Evolutionary conservation across 495 filamentous ascomycete species (phyloP).

Genomic region (Penicillium parvum): DNA sequence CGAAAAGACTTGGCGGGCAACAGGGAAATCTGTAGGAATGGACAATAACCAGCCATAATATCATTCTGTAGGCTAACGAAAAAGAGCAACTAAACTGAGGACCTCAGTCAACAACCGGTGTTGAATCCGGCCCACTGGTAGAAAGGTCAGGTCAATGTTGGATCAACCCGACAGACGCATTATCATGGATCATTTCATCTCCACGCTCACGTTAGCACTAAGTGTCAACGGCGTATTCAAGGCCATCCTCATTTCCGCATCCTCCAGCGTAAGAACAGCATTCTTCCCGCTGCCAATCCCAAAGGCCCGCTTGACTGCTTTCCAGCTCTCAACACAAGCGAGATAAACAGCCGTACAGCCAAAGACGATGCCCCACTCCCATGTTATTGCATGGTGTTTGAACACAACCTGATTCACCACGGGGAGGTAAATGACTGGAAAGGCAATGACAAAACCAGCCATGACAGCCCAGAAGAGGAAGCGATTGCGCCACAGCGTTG

Average conservation of each 20-base stretch:
- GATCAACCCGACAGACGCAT: neutral
- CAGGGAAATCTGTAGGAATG: too few relatives aligned
- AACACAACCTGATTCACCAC: slow-evolving; percentile 64
- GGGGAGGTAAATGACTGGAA: slow-evolving; percentile 71
- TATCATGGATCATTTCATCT: slow-evolving; percentile 23
- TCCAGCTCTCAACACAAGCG: slow-evolving; percentile 62
- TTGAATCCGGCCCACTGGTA: too few relatives aligned
- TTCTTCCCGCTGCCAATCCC: slow-evolving; percentile 36
- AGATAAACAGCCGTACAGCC: slow-evolving; percentile 59
- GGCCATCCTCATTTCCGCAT: slow-evolving; percentile 31
- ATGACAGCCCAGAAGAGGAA: slow-evolving; percentile 74
- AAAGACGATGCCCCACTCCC: slow-evolving; percentile 67
- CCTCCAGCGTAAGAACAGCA: slow-evolving; percentile 28
- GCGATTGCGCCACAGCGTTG: slow-evolving; percentile 63
- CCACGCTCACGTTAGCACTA: slow-evolving; percentile 34
- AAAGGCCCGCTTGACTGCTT: slow-evolving; percentile 53
- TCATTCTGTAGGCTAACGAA: too few relatives aligned
- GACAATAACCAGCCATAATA: neutral
- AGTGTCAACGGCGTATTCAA: slow-evolving; percentile 22
- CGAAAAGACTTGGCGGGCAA: too few relatives aligned
- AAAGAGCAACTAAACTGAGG: too few relatives aligned
- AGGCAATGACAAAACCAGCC: slow-evolving; percentile 61
- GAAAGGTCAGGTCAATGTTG: too few relatives aligned
- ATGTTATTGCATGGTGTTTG: slow-evolving; percentile 67
- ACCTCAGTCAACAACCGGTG: too few relatives aligned